These are phyloP conservation scores for Metarhizium album DNA, from an alignment of 2,329 filamentous ascomycete genomes.

Conservation along the genomic window DNA sequence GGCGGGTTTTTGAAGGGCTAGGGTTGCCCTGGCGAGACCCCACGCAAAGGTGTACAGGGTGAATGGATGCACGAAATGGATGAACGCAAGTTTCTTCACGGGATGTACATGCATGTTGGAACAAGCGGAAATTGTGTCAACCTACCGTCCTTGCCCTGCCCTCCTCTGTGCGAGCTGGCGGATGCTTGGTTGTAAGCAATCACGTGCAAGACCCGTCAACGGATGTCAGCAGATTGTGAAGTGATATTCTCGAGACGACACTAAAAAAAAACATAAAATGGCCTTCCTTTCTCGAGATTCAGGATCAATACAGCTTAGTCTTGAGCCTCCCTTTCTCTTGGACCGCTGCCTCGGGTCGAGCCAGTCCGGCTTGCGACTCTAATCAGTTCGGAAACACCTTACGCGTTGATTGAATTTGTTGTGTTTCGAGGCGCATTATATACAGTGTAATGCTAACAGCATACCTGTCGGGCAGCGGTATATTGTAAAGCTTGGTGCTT, in stretches of 20 bases:
- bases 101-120: neutral
- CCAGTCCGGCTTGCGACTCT: neutral
- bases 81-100: neutral
- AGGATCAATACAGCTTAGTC: conserved; percentile 40
- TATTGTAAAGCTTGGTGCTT: conserved; percentile 54
- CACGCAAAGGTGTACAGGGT: conserved; percentile 57
- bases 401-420: neutral
- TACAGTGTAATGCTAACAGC: neutral
- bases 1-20: conserved; percentile 66
- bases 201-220: neutral
- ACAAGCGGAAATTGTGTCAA: too few species aligned
- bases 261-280: conserved; percentile 27
- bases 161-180: too few species aligned
- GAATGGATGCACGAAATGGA: conserved; percentile 10
- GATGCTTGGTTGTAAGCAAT: neutral
- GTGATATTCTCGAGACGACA: neutral
- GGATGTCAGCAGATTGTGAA: neutral
- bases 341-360: neutral
- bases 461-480: neutral
- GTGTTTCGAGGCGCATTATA: neutral
- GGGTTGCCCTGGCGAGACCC: conserved; percentile 57
- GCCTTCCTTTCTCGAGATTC: conserved; percentile 31
- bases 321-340: neutral
- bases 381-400: neutral
- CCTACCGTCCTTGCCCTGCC: too few species aligned